phyloP scores from a whole-genome alignment of 2,329 filamentous ascomycete species.

The Diaporthe sp. region DNA sequence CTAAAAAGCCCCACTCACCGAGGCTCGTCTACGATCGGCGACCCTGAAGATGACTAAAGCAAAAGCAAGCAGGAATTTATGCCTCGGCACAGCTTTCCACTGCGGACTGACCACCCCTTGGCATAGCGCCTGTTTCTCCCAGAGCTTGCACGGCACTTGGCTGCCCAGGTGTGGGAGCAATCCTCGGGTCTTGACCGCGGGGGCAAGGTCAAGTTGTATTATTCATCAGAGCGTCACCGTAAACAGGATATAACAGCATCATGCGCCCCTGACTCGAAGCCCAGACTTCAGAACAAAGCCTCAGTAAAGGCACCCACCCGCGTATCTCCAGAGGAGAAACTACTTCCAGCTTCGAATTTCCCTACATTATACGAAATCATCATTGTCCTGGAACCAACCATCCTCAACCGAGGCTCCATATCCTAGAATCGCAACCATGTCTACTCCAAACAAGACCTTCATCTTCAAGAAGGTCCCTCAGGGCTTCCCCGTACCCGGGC shows the following conservation, averaged over 20 bases:
- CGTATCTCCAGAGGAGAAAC: neutral
- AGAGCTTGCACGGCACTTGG: neutral
- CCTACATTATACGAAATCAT: too few relatives aligned
- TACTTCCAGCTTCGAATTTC: too few relatives aligned
- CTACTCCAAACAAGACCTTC: slow-evolving; percentile 73
- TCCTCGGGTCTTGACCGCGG: neutral
- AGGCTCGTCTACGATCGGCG: slow-evolving; percentile 24
- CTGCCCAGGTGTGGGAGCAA: neutral
- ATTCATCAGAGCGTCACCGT: slow-evolving; percentile 24
- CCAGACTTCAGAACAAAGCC: neutral
- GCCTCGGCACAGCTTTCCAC: slow-evolving; percentile 9
- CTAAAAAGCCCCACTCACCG: slow-evolving; percentile 16
- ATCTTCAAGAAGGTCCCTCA: slow-evolving; percentile 77
- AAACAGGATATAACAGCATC: slow-evolving; percentile 11
- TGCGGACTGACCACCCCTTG: neutral
- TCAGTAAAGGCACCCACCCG: too few relatives aligned
- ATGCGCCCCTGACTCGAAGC: neutral
- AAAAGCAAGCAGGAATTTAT: neutral
- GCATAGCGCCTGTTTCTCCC: neutral
- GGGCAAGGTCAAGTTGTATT: neutral
- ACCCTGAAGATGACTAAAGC: neutral
- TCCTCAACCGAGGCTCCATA: slow-evolving; percentile 76
- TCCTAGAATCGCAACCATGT: slow-evolving; percentile 54
- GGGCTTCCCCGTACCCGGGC: slow-evolving; percentile 74
- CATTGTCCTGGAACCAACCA: too few relatives aligned